These are phyloP conservation scores for Penicillium herquei DNA, from an alignment of 495 filamentous ascomycete species.

Conservation along the genomic window DNA sequence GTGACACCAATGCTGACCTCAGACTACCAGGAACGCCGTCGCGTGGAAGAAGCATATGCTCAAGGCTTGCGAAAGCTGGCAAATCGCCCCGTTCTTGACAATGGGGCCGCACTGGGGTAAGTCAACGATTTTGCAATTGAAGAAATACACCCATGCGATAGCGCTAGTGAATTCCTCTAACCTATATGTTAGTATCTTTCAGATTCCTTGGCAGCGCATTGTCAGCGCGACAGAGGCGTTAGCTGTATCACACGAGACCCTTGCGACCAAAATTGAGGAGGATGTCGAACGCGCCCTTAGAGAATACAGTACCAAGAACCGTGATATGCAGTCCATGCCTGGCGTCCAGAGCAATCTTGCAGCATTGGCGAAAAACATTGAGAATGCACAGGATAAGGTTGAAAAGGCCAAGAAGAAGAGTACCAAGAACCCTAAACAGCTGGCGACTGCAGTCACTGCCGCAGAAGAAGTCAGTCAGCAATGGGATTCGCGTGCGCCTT, in stretches of 20 bases:
- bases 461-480: conserved; percentile 75
- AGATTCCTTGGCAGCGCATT: conserved; percentile 89
- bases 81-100: conserved; percentile 64
- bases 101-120: conserved; percentile 81
- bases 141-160: not conserved
- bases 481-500: conserved; percentile 96
- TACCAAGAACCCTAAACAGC: conserved; percentile 74
- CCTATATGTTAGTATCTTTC: conserved; percentile 68
- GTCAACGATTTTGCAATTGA: conserved; percentile 13
- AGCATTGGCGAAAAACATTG: conserved; percentile 79
- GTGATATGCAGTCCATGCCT: conserved; percentile 81
- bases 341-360: conserved; percentile 79
- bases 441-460: conserved; percentile 70
- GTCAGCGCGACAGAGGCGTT: conserved; percentile 74
- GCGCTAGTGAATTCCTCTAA: not conserved
- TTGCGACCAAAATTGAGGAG: conserved; percentile 81
- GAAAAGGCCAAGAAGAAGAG: conserved; percentile 84
- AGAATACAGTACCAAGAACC: conserved; percentile 66
- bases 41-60: conserved; percentile 88
- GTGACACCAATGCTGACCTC: conserved; percentile 9
- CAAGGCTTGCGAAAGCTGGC: conserved; percentile 79
- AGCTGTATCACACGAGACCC: conserved; percentile 78
- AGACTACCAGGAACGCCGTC: conserved; percentile 75
- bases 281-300: conserved; percentile 88
- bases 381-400: conserved; percentile 78